phyloP scores from a whole-genome alignment of 2,329 filamentous ascomycete species.

The Hansfordia pulvinata region DNA sequence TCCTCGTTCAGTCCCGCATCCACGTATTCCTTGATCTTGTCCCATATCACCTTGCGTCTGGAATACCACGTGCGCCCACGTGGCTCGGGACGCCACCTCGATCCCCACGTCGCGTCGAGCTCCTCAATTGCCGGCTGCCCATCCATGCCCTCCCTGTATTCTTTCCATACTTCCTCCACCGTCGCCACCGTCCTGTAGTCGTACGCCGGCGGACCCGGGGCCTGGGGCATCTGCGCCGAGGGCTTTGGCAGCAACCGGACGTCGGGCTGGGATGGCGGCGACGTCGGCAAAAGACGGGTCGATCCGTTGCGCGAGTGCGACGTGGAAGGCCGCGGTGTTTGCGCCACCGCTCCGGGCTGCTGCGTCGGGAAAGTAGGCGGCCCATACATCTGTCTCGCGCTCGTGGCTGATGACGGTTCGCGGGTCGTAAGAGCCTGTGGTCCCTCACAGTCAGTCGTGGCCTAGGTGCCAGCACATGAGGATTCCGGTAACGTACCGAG shows the following conservation, averaged over 20 bases:
- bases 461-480: background rate
- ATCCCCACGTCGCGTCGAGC: conserved; percentile 19
- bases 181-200: conserved; percentile 20
- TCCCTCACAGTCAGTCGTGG: background rate
- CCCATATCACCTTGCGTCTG: conserved; percentile 23
- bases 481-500: conserved; percentile 12
- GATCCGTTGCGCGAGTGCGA: conserved; percentile 14
- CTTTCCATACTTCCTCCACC: conserved; percentile 21
- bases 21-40: conserved; percentile 22
- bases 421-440: conserved; percentile 1
- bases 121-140: conserved; percentile 21
- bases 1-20: conserved; percentile 19
- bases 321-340: conserved; percentile 7
- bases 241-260: conserved; percentile 11
- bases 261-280: conserved; percentile 12
- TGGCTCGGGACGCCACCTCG: conserved; percentile 22
- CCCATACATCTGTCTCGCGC: background rate
- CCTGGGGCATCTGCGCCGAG: conserved; percentile 11
- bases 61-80: conserved; percentile 23
- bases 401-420: background rate
- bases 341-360: background rate
- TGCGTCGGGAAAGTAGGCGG: background rate
- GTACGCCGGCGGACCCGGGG: conserved; percentile 17
- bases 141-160: conserved; percentile 21
- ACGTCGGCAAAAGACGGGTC: conserved; percentile 12